Base-by-base conservation (phyloP, 169 alveolate species). In the Plasmodium malariae region DNA sequence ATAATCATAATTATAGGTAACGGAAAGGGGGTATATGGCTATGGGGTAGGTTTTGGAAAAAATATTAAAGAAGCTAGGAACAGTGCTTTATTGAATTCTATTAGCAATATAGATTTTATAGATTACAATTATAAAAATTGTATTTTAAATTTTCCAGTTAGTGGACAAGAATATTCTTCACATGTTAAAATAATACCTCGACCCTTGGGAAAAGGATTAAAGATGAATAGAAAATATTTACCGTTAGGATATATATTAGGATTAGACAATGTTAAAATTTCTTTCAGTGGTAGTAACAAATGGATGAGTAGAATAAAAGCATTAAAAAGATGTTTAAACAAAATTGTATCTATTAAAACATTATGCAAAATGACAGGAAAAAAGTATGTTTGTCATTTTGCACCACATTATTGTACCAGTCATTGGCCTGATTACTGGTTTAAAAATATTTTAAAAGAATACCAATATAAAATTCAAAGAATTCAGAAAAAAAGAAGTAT, bases 391-490 rank as follows among this genome's bases (percentile, higher is more conserved):
- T 87, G 93, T 40, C 90, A 80, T 60, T 88, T 78, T 36, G 87
- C 88, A 37, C 96, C 96, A 1, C 95, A 94, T 17, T 94, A 94
- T 76, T 92, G 93, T 72, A 94, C 96, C 1, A 89, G 93, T 9
- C 96, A 94, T 74, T 94, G 96, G 96, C 95, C 96, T 9, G 96
- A 94, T 70, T 83, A 73, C 14, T 94, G 96, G 96, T 94, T 94
- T 89, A 92, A 89, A 36, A 94, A 94, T 5, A 62, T 94, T n/a
- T 68, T 92, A 40, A 92, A 94, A 78, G 96, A 94, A 68, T 94
- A 94, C 88, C 36, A 87, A 91, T 43, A 73, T 49, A 92, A 86
- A 78, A 85, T 92, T 24, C 88, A 71, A 67, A 72, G 36, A 65
- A 74, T 94, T 5, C 91, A 92, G 69, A 91, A 87, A 71, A 49